Evolutionary conservation across 257 asterid genomes (phyloP).

Genomic region (Nicotiana obtusifolia): DNA sequence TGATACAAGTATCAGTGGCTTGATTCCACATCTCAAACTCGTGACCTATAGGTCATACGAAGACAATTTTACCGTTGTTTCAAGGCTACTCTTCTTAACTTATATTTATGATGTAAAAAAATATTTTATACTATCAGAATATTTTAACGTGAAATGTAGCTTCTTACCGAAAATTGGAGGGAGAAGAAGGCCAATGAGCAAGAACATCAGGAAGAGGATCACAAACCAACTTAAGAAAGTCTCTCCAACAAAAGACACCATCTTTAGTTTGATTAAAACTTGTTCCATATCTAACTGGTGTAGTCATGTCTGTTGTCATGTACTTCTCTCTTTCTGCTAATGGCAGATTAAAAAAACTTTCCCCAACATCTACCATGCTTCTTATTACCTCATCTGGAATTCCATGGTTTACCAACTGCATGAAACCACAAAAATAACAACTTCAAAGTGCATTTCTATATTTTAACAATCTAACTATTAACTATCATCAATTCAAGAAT

Average conservation of each 20-base stretch:
- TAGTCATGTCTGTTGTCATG: constrained; percentile 55
- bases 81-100: neutral
- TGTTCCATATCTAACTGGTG: constrained; percentile 79
- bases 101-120: neutral
- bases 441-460: neutral
- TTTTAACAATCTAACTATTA: neutral
- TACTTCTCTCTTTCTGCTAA: constrained; percentile 65
- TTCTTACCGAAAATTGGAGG: constrained; percentile 58
- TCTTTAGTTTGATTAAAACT: constrained; percentile 84
- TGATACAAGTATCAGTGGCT: neutral
- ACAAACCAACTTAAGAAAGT: constrained; percentile 72
- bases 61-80: neutral
- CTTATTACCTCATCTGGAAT: constrained; percentile 37
- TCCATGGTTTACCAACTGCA: constrained; percentile 80
- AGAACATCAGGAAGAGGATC: constrained; percentile 49
- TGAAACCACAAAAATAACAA: neutral
- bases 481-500: neutral
- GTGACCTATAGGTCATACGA: neutral
- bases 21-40: neutral
- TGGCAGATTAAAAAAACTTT: constrained; percentile 63
- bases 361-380: constrained; percentile 48
- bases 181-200: constrained; percentile 85
- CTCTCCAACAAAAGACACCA: constrained; percentile 87
- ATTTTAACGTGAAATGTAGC: neutral
- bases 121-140: neutral